These are phyloP conservation scores for Aspergillus persii DNA, from an alignment of 2,329 filamentous ascomycete genomes.

Conservation along the genomic window DNA sequence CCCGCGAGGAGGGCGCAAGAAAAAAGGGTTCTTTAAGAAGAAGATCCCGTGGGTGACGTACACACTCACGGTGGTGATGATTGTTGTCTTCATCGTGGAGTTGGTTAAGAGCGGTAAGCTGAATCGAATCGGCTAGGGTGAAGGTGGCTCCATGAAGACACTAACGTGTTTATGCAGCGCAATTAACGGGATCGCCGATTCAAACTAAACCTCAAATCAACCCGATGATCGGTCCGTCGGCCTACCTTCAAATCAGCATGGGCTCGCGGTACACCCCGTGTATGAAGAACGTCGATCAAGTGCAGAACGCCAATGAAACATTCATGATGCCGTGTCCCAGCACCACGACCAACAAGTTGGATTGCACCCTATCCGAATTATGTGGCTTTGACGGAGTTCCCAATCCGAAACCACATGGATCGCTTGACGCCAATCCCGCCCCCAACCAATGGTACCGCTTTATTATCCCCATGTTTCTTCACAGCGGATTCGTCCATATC, in stretches of 20 bases:
- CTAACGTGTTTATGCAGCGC: conserved; percentile 47
- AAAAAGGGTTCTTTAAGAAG: conserved; percentile 54
- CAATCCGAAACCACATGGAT: conserved; percentile 55
- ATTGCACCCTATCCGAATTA: conserved; percentile 72
- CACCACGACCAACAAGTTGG: conserved; percentile 59
- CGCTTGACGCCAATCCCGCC: conserved; percentile 56
- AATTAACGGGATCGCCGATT: conserved; percentile 69
- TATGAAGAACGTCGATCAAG: conserved; percentile 70
- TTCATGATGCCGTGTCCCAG: conserved; percentile 76
- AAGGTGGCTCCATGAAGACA: neutral
- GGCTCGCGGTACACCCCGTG: conserved; percentile 88
- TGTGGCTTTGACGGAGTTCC: conserved; percentile 81
- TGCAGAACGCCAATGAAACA: conserved; percentile 36
- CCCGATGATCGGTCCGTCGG: conserved; percentile 93
- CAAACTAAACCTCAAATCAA: conserved; percentile 82
- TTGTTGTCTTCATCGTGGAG: conserved; percentile 85
- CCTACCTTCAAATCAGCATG: conserved; percentile 92
- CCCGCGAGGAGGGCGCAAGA: conserved; percentile 16
- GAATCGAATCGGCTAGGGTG: conserved; percentile 34
- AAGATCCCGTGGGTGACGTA: conserved; percentile 79
- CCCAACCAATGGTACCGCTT: conserved; percentile 98
- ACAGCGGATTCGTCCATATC: conserved; percentile 91
- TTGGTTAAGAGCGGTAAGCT: conserved; percentile 73
- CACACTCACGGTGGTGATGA: conserved; percentile 70
- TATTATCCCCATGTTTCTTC: conserved; percentile 92